These are phyloP conservation scores for Colletotrichum zoysiae DNA, from an alignment of 2,329 filamentous ascomycete genomes.

Conservation along the genomic window DNA sequence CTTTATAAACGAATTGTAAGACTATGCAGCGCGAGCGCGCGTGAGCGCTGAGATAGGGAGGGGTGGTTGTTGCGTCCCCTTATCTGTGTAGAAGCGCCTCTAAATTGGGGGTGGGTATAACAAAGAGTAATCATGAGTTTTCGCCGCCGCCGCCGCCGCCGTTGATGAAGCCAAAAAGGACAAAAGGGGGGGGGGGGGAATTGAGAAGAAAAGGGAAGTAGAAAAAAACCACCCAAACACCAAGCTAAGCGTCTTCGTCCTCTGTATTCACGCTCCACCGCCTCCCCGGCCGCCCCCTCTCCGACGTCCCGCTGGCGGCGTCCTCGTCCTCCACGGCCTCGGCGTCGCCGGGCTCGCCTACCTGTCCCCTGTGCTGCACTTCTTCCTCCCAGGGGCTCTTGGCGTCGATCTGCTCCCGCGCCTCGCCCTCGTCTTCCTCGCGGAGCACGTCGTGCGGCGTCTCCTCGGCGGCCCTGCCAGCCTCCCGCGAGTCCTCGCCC, in stretches of 20 bases:
- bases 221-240: too few relatives aligned
- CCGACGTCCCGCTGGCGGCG: slow-evolving; percentile 16
- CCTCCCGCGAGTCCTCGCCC: slow-evolving; percentile 39
- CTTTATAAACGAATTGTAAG: slow-evolving; percentile 27
- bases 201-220: too few relatives aligned
- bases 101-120: slow-evolving; percentile 39
- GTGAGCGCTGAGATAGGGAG: neutral
- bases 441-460: slow-evolving; percentile 25
- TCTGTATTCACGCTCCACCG: slow-evolving; percentile 34
- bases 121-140: slow-evolving; percentile 31
- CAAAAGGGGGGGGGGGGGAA: too few relatives aligned
- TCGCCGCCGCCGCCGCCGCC: slow-evolving; percentile 8
- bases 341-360: neutral
- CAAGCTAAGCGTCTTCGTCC: slow-evolving; percentile 3
- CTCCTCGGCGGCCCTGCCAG: slow-evolving; percentile 40
- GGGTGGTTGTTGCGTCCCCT: neutral
- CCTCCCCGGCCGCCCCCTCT: slow-evolving; percentile 20
- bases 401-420: neutral
- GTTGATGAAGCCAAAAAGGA: neutral
- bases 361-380: neutral
- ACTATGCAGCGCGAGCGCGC: slow-evolving; percentile 7
- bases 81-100: slow-evolving; percentile 24
- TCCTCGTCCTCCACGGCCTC: neutral
- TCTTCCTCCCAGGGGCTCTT: neutral
- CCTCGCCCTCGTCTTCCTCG: slow-evolving; percentile 33